Conservation (phyloP, 2,329 filamentous ascomycete species). For the Fusarium sp. region DNA sequence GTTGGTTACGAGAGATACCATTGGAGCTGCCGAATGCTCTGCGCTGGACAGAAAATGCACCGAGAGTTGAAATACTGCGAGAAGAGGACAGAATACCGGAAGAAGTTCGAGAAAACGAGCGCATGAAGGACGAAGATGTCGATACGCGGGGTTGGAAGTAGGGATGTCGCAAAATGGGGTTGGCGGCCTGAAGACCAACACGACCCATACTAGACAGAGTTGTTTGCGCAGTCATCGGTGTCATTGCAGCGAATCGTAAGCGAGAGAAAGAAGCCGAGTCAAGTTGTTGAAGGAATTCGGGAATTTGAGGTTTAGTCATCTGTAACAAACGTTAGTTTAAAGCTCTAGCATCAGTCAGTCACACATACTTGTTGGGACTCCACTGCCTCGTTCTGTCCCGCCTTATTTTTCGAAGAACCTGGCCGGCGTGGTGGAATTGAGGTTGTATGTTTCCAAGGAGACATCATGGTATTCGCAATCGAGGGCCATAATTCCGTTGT, state of each 20-base stretch:
- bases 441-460: conserved; percentile 51
- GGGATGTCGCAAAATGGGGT: conserved; percentile 48
- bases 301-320: conserved; percentile 38
- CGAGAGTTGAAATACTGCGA: conserved; percentile 40
- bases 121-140: conserved; percentile 40
- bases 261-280: conserved; percentile 25
- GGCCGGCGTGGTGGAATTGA: conserved; percentile 27
- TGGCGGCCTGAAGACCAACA: conserved; percentile 50
- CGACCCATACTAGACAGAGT: conserved; percentile 46
- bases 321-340: conserved; percentile 31
- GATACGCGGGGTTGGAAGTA: conserved; percentile 43
- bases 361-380: conserved; percentile 38
- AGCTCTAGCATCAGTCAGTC: conserved; percentile 17
- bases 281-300: conserved; percentile 49
- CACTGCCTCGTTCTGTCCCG: conserved; percentile 19
- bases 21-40: conserved; percentile 60
- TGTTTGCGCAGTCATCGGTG: conserved; percentile 30
- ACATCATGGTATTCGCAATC: conserved; percentile 56
- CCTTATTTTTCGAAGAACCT: conserved; percentile 14
- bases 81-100: conserved; percentile 38
- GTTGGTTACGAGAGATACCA: conserved; percentile 71
- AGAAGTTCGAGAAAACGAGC: conserved; percentile 45
- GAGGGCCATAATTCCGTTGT: conserved; percentile 62
- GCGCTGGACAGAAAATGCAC: conserved; percentile 41
- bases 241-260: conserved; percentile 17